Evolutionary conservation across 2,329 filamentous ascomycete species (phyloP).

Genomic region (Hansfordia pulvinata): DNA sequence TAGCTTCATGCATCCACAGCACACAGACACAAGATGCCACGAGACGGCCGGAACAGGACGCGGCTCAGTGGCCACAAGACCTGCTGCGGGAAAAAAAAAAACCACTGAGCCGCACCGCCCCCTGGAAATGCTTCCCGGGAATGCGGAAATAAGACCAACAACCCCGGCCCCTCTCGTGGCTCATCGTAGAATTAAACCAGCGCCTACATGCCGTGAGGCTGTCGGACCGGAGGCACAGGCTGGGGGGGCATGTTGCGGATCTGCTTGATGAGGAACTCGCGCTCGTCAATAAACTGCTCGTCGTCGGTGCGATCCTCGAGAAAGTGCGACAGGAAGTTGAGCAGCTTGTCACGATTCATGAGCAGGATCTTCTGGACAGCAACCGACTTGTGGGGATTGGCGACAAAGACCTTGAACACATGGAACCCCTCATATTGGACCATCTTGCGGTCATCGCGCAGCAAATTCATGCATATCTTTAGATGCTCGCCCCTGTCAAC

Average conservation of each 20-base stretch:
- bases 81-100: too few relatives aligned
- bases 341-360: slow-evolving; percentile 85
- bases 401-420: slow-evolving; percentile 98
- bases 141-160: too few relatives aligned
- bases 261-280: slow-evolving; percentile 92
- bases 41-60: too few relatives aligned
- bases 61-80: too few relatives aligned
- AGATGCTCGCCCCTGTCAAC: slow-evolving; percentile 91
- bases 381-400: slow-evolving; percentile 95
- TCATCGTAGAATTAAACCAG: neutral
- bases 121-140: too few relatives aligned
- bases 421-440: slow-evolving; percentile 99
- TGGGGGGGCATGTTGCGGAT: slow-evolving; percentile 57
- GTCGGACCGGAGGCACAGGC: slow-evolving; percentile 37
- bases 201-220: slow-evolving; percentile 12
- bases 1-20: slow-evolving; percentile 3
- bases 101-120: too few relatives aligned
- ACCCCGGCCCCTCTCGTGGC: too few relatives aligned
- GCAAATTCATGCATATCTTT: slow-evolving; percentile 95
- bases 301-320: slow-evolving; percentile 92
- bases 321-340: slow-evolving; percentile 82
- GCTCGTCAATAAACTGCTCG: slow-evolving; percentile 96
- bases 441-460: slow-evolving; percentile 95
- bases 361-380: slow-evolving; percentile 91
- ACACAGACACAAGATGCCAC: too few relatives aligned